Evolutionary conservation across 2,329 filamentous ascomycete genomes (phyloP).

Genomic region (Neophaeococcomyces aloes): DNA sequence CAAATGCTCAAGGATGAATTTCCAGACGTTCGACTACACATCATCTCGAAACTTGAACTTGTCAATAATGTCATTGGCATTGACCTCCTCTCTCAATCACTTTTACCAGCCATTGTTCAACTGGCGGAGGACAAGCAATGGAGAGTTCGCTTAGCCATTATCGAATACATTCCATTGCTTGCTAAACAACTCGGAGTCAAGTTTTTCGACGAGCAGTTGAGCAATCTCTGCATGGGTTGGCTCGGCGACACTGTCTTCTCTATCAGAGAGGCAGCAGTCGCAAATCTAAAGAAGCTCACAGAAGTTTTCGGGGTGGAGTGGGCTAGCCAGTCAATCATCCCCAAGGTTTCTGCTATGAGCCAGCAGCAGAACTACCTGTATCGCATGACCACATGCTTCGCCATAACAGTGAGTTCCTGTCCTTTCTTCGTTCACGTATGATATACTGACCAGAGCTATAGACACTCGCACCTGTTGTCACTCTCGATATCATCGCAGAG

Average conservation of each 20-base stretch:
- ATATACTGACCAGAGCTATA: constrained; percentile 34
- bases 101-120: constrained; percentile 93
- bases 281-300: constrained; percentile 95
- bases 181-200: constrained; percentile 91
- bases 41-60: constrained; percentile 98
- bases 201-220: constrained; percentile 97
- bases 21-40: constrained; percentile 93
- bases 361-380: constrained; percentile 98
- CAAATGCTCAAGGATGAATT: constrained; percentile 99
- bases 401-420: constrained; percentile 68
- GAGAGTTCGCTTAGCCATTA: constrained; percentile 94
- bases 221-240: constrained; percentile 95
- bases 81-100: constrained; percentile 87
- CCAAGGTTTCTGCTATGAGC: constrained; percentile 97
- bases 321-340: constrained; percentile 94
- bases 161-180: constrained; percentile 95
- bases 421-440: not conserved
- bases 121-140: constrained; percentile 93
- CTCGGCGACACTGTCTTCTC: constrained; percentile 97
- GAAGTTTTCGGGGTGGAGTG: constrained; percentile 98
- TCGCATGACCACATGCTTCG: constrained; percentile 99
- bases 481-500: constrained; percentile 81
- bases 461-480: constrained; percentile 90
- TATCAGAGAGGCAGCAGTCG: constrained; percentile 91
- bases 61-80: constrained; percentile 99